These are phyloP conservation scores for Rubus idaeus DNA, from an alignment of 306 rosid species.

Conservation along the genomic window DNA sequence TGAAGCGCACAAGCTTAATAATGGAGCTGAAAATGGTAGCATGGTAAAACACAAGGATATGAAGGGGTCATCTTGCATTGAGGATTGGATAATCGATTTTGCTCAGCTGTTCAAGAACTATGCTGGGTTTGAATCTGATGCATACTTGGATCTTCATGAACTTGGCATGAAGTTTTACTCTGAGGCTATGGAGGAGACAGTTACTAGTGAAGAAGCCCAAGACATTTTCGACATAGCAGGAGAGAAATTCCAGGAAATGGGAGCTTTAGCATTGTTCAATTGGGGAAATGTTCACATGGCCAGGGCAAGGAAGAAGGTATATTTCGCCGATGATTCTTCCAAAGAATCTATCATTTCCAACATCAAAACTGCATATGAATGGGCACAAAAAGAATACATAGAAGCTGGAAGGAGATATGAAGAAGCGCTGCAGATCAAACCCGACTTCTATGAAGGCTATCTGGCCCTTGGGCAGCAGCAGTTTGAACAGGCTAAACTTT, in stretches of 20 bases:
- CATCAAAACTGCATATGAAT: constrained; percentile 56
- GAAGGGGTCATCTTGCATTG: constrained; percentile 63
- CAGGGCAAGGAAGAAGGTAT: constrained; percentile 75
- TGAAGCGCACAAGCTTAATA: constrained; percentile 23
- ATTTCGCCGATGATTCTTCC: constrained; percentile 53
- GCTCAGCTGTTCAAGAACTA: constrained; percentile 76
- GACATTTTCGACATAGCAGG: constrained; percentile 71
- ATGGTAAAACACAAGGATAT: constrained; percentile 43
- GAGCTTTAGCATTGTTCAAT: constrained; percentile 87
- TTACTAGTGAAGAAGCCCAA: constrained; percentile 88
- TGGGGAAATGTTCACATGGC: constrained; percentile 95
- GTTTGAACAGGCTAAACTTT: constrained; percentile 79
- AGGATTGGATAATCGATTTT: constrained; percentile 83
- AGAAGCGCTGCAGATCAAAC: constrained; percentile 65
- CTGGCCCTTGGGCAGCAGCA: constrained; percentile 78
- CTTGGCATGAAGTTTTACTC: constrained; percentile 86
- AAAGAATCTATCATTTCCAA: constrained; percentile 45
- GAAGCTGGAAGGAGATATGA: constrained; percentile 77
- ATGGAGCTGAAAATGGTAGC: constrained; percentile 39
- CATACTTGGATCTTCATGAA: constrained; percentile 74
- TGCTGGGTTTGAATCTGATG: constrained; percentile 77
- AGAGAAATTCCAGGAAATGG: constrained; percentile 85
- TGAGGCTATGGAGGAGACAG: constrained; percentile 92
- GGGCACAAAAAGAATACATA: constrained; percentile 65
- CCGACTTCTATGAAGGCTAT: constrained; percentile 78